phyloP scores from a whole-genome alignment of 345 rosid species.

The rapeseed (Brassica napus) region DNA sequence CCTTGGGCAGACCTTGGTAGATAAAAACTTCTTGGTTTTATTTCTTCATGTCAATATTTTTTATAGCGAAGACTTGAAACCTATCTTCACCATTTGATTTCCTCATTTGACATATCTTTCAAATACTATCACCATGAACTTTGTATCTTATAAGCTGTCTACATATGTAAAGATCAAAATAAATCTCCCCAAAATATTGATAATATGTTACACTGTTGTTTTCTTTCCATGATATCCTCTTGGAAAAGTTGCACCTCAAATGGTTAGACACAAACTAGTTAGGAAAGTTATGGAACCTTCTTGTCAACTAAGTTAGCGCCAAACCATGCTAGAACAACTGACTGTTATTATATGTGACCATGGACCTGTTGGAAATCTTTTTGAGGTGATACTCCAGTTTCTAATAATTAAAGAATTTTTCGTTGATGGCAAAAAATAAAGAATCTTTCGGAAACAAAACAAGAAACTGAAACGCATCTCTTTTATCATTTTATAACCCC shows the following conservation, averaged over 20 bases:
- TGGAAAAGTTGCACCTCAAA: not conserved
- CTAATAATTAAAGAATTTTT: too few relatives aligned
- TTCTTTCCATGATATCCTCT: not conserved
- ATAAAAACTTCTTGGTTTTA: too few relatives aligned
- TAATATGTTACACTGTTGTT: not conserved
- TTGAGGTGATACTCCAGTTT: not conserved
- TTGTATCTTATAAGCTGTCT: not conserved
- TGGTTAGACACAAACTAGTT: not conserved
- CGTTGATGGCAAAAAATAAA: not conserved
- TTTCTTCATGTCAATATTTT: not conserved
- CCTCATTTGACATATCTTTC: too few relatives aligned
- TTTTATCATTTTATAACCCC: not conserved
- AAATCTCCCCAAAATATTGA: not conserved
- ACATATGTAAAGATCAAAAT: not conserved
- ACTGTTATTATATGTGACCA: not conserved
- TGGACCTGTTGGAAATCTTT: not conserved
- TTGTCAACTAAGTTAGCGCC: not conserved
- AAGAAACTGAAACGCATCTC: not conserved
- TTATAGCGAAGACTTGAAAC: constrained; percentile 40
- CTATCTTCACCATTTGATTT: not conserved
- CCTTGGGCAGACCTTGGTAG: too few relatives aligned
- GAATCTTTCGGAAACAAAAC: not conserved
- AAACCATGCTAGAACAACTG: not conserved
- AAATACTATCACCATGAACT: not conserved
- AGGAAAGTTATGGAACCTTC: not conserved